These are phyloP conservation scores for Fraxinus albicans DNA, from an alignment of 305 asterid species.

Conservation along the genomic window DNA sequence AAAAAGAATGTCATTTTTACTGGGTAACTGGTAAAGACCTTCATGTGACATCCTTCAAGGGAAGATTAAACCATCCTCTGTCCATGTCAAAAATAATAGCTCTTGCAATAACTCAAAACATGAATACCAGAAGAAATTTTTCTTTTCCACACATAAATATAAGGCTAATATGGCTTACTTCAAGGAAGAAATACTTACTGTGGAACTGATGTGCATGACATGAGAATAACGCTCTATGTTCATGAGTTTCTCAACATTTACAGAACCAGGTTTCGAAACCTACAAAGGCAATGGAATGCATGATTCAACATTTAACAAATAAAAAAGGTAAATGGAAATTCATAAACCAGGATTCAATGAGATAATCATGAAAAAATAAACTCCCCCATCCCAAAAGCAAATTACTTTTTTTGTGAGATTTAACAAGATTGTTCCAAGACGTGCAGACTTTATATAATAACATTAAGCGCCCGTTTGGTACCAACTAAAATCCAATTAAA, in stretches of 20 bases:
- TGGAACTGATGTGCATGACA: conserved; percentile 99
- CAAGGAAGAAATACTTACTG: conserved; percentile 50
- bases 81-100: not conserved
- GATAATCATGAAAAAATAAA: not conserved
- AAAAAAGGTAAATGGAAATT: not conserved
- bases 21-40: not conserved
- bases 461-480: not conserved
- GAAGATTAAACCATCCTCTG: not conserved
- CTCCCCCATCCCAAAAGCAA: not conserved
- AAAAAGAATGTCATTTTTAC: not conserved
- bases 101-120: not conserved
- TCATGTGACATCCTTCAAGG: not conserved
- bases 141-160: not conserved
- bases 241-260: conserved; percentile 91
- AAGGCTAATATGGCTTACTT: conserved; percentile 8
- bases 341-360: not conserved
- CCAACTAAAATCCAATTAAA: too few species aligned
- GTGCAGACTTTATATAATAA: not conserved
- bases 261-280: conserved; percentile 92
- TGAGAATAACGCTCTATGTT: conserved; percentile 94
- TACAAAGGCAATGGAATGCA: conserved; percentile 27
- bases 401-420: not conserved
- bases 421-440: not conserved
- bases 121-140: not conserved
- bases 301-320: not conserved